phyloP scores from a whole-genome alignment of 2,329 filamentous ascomycete species.

The Xylariaceae sp. region DNA sequence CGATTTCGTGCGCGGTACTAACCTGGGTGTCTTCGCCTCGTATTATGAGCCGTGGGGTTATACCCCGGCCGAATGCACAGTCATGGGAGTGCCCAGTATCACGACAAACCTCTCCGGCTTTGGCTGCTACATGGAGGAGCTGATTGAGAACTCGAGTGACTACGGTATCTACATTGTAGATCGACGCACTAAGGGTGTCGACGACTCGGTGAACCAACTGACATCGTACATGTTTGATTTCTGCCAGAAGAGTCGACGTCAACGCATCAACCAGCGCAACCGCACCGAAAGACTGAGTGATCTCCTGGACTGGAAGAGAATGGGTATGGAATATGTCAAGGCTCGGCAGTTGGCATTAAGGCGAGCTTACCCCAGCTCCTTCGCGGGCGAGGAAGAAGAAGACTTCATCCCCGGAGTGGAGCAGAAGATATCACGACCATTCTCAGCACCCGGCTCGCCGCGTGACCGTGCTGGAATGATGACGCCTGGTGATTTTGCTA shows the following conservation, averaged over 20 bases:
- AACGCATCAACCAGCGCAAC: constrained; percentile 98
- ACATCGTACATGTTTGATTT: constrained; percentile 92
- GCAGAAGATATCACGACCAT: constrained; percentile 88
- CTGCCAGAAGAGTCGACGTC: constrained; percentile 83
- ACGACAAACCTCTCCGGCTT: constrained; percentile 97
- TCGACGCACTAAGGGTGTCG: constrained; percentile 87
- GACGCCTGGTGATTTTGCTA: constrained; percentile 97
- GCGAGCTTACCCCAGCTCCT: constrained; percentile 85
- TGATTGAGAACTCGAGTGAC: constrained; percentile 96
- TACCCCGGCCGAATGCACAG: constrained; percentile 94
- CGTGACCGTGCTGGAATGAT: constrained; percentile 93
- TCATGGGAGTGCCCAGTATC: constrained; percentile 98
- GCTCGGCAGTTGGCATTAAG: constrained; percentile 86
- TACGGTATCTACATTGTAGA: constrained; percentile 99
- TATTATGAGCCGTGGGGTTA: constrained; percentile 99
- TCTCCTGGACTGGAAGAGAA: constrained; percentile 96
- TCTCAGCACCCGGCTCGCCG: constrained; percentile 90
- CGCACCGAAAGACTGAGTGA: constrained; percentile 92
- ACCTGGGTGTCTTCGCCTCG: constrained; percentile 90
- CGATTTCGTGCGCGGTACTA: constrained; percentile 95
- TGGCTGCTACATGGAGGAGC: constrained; percentile 98
- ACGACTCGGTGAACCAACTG: constrained; percentile 95
- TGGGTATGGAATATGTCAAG: constrained; percentile 99
- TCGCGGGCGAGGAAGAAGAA: constrained; percentile 72
- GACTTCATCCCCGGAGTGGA: constrained; percentile 90